Base-by-base conservation (phyloP, 2,329 filamentous ascomycete species). In the Colletotrichum spinosum region DNA sequence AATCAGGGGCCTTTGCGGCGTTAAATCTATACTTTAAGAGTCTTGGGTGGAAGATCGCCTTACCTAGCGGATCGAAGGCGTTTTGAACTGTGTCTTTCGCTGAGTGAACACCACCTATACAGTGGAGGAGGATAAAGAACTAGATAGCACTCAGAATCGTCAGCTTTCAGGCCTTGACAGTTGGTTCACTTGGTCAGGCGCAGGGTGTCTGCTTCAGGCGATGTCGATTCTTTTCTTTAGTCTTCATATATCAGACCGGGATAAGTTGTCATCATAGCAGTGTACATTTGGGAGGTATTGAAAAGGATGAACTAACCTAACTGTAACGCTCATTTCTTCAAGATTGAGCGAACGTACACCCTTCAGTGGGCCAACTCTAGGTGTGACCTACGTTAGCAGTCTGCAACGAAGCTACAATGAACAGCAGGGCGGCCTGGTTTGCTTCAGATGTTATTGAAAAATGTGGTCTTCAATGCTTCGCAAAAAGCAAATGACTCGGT, bases 381-480 rank as follows among this genome's bases (percentile, higher is more conserved):
- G 42, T n/a, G 12, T 13, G 15, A 1, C 15, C 6, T 15, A 44
- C 3, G 44, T 46, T 8, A 46, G 44, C 11, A 46, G 4, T 33
- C 8, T 15, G 10, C 8, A 7, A 17, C 11, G 38, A 41, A 3
- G 38, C 38, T 41, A 41, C 3, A 41, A 13, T 41, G 9, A 3
- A 41, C 38, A 41, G 3, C 25, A 41, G 17, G 15, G 9, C 12
- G 7, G 13, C 10, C 8, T 25, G 44, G 25, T 10, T 46, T 9
- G 48, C 13, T 17, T 56, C 54, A 56, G 54, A 34, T 45, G 15
- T 48, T 56, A 35, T 56, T 45, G 35, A 41, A 44, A 41, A 37
- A 46, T 33, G 42, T 10, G 45, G 45, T 65, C 61, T 35, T 65
- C 56, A 60, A 33, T 5, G 42, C 13, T 39, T 45, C 33, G 15